Base-by-base conservation (phyloP, 2,329 filamentous ascomycete genomes). In the Xylaria polymorpha region DNA sequence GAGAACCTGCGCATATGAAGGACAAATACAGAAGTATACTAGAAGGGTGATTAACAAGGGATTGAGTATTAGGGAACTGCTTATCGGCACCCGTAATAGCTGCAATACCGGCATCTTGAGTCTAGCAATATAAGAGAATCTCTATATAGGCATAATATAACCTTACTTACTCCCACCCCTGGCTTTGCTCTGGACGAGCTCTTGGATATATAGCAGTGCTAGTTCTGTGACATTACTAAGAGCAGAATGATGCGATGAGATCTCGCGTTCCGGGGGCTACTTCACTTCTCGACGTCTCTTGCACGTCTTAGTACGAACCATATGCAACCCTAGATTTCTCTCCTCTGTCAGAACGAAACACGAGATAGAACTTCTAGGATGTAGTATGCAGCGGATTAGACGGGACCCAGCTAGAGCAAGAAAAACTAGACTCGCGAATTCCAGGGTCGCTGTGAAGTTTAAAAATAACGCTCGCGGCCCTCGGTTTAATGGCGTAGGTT, bases 41-140 rank as follows among this genome's bases (percentile, higher is more conserved):
- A 57, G n/a, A 4, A 58, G 14, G 6, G 9, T 8, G 37, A 61
- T 7, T 25, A 61, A 35, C 3, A 58, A 12, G 14, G 4, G 29
- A 56, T 12, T 1, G 15, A 65, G 37, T 12, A 25, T 41, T 50
- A 4, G 22, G 9, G 14, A 25, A 41, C 50, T 22, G 48, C 41
- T 29, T 46, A 15, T 37, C 15, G 43, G 55, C 4, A 3, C 20
- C n/a, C 22, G 18, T 39, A n/a, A 20, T 46, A 7, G 44, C n/a
- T 18, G 35, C 22, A 37, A 20, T 51, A 20, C 44, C 41, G 15
- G 20, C 66, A 68, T 68, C 22, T 58, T 44, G 4, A n/a, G 1
- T 25, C 22, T 20, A 25, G 15, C 15, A 46, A 51, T 29, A 25
- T 37, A 20, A 29, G 7, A 55, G 15, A 53, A 20, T 22, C 10